Conservation (phyloP, 2,329 filamentous ascomycete species). For the Neonectria ditissima region DNA sequence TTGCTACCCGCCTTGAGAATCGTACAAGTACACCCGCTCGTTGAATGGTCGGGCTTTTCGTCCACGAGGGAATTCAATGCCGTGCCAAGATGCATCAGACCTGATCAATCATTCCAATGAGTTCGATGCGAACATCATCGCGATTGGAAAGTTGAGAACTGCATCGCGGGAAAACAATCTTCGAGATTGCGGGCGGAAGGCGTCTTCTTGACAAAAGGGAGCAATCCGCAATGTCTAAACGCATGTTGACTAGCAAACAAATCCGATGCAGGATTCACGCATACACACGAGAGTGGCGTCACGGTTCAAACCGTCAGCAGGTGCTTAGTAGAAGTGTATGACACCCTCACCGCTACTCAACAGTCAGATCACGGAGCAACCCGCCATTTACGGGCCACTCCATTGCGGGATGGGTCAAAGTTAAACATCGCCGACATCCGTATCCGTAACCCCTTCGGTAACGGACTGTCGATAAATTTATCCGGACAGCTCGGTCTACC, state of each 20-base stretch:
- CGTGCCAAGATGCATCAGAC: not conserved
- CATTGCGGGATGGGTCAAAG: not conserved
- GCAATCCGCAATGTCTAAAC: no score
- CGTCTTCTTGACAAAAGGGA: not conserved
- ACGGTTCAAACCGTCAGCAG: not conserved
- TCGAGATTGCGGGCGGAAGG: not conserved
- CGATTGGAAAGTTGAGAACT: no score
- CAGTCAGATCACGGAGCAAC: not conserved
- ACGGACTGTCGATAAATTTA: no score
- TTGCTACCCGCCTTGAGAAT: not conserved
- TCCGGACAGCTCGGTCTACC: no score
- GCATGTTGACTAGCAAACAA: no score
- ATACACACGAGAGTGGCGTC: not conserved
- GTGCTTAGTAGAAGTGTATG: not conserved
- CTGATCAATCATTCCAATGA: not conserved
- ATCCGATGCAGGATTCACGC: not conserved
- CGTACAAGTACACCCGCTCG: not conserved
- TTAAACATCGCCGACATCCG: not conserved
- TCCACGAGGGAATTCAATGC: not conserved
- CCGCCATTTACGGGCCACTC: not conserved
- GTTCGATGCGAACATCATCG: no score
- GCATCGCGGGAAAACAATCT: no score
- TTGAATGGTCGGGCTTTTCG: not conserved
- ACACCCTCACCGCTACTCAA: not conserved
- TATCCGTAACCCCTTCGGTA: no score